Conservation (phyloP, 106 monocot genomes). For the Acorus gramineus region DNA sequence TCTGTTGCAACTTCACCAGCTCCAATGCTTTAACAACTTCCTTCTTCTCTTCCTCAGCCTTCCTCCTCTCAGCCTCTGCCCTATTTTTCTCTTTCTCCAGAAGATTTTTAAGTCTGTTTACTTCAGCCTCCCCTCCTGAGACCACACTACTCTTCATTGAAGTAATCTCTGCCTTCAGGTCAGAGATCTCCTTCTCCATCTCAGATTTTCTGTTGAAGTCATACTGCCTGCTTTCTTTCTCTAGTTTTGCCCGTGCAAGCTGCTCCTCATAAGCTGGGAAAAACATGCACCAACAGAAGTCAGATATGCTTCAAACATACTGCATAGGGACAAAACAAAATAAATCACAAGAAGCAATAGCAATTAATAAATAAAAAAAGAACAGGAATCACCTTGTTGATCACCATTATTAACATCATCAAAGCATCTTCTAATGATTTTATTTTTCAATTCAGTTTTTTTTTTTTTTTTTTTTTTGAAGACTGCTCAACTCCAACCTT, state of each 20-base stretch:
- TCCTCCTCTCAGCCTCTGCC: no score
- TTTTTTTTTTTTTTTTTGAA: no score
- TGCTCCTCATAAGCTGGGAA: constrained; percentile 23
- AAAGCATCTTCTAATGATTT: no score
- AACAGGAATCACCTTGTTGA: no score
- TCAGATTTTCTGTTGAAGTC: constrained; percentile 25
- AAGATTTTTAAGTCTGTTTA: no score
- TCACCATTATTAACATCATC: no score
- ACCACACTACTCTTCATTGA: constrained; percentile 20
- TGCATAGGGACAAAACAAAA: neutral
- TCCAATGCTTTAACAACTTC: no score
- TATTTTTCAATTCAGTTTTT: no score
- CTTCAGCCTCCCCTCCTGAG: constrained; percentile 10
- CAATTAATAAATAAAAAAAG: neutral
- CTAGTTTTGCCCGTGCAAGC: constrained; percentile 15
- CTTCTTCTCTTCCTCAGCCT: no score
- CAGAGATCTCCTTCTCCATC: constrained; percentile 55
- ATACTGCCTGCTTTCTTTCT: constrained; percentile 33
- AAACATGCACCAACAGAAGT: neutral
- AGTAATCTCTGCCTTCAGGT: constrained; percentile 46
- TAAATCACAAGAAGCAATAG: neutral
- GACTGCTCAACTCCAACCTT: no score
- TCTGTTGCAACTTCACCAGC: no score
- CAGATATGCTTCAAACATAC: neutral
- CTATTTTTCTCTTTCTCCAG: no score